Conservation (phyloP, 2,329 filamentous ascomycete genomes). For the Xylaria hypoxylon region DNA sequence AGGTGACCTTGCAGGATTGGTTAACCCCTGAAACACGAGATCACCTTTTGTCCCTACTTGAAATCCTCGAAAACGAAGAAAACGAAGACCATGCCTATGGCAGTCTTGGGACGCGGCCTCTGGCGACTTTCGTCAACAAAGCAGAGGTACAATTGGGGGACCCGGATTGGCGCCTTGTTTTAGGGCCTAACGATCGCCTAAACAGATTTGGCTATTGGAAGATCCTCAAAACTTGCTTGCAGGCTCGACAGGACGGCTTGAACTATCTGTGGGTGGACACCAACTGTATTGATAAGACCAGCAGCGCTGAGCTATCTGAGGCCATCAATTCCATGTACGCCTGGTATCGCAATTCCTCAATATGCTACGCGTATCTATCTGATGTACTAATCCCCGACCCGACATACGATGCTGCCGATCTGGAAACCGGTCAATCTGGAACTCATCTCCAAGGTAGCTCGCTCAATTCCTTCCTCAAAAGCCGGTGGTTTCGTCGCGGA, state of each 20-base stretch:
- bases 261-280: constrained; percentile 28
- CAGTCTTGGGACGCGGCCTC: not conserved
- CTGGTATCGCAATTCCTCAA: constrained; percentile 21
- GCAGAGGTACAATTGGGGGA: not conserved
- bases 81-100: not conserved
- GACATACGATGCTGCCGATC: not conserved
- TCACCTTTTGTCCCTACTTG: constrained; percentile 14
- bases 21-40: not conserved
- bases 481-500: constrained; percentile 24
- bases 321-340: constrained; percentile 30
- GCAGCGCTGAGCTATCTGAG: constrained; percentile 26
- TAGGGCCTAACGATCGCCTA: not conserved
- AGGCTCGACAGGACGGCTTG: constrained; percentile 25
- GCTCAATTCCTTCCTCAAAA: constrained; percentile 18
- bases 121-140: not conserved
- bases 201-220: constrained; percentile 26
- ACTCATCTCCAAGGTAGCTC: not conserved
- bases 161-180: not conserved
- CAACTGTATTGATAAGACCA: constrained; percentile 30
- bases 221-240: constrained; percentile 25
- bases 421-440: not conserved
- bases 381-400: constrained; percentile 12
- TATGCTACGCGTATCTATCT: constrained; percentile 30
- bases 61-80: constrained; percentile 14
- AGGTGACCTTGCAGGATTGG: constrained; percentile 31